Evolutionary conservation across 495 filamentous ascomycete species (phyloP).

Genomic region (Pseudotulostoma volvatum): DNA sequence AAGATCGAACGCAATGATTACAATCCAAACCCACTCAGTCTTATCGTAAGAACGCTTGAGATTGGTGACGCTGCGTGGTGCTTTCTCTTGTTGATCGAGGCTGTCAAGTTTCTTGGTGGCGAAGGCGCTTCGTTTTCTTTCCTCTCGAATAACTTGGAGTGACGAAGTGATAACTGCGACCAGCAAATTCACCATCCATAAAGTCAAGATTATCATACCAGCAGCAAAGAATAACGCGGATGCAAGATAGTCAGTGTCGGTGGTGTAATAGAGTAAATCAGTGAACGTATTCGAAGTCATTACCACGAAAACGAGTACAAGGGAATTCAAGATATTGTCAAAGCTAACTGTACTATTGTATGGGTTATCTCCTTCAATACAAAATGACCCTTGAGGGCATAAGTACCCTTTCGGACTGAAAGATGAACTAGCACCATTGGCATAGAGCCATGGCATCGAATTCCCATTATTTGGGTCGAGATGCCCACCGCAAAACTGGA

Average conservation of each 20-base stretch:
- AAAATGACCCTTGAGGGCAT: constrained; percentile 68
- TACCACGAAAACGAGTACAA: constrained; percentile 94
- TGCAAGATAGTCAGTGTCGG: constrained; percentile 77
- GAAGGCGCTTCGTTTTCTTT: constrained; percentile 88
- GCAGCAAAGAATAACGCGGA: constrained; percentile 72
- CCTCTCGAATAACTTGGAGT: constrained; percentile 95
- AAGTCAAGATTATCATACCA: constrained; percentile 79
- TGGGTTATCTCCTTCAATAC: constrained; percentile 63
- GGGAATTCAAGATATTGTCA: constrained; percentile 79
- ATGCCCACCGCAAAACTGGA: constrained; percentile 80
- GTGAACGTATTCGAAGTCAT: constrained; percentile 97
- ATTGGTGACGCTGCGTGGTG: constrained; percentile 27
- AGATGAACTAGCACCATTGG: constrained; percentile 26
- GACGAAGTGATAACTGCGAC: constrained; percentile 98
- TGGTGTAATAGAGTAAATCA: constrained; percentile 83
- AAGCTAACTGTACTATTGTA: constrained; percentile 82
- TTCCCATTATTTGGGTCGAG: constrained; percentile 40
- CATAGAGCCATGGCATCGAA: constrained; percentile 47
- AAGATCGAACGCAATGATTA: constrained; percentile 62
- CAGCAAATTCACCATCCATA: constrained; percentile 93
- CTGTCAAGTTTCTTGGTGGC: constrained; percentile 50
- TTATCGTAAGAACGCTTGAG: constrained; percentile 57
- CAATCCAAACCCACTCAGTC: constrained; percentile 63
- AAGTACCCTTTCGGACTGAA: constrained; percentile 67
- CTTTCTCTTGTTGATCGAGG: constrained; percentile 19